Conservation (phyloP, 495 filamentous ascomycete genomes). For the Tirmania nivea region DNA sequence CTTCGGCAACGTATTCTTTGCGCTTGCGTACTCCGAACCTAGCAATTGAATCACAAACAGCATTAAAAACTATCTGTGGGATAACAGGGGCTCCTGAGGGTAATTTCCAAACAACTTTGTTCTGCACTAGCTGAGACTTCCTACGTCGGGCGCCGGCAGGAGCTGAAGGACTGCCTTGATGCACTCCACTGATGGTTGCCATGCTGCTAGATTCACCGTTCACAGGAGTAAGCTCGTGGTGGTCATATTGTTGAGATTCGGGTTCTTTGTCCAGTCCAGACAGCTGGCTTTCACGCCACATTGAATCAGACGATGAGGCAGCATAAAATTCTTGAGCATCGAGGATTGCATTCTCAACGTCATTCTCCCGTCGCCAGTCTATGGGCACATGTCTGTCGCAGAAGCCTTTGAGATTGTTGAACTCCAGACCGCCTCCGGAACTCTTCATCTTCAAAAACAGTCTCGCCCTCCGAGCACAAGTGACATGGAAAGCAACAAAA, state of each 20-base stretch:
- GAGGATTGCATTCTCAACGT: conserved; percentile 32
- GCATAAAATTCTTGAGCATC: conserved; percentile 22
- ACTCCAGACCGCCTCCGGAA: conserved; percentile 59
- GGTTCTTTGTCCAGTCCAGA: background rate
- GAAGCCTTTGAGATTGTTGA: conserved; percentile 76
- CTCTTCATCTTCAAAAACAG: conserved; percentile 91
- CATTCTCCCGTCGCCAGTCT: conserved; percentile 73
- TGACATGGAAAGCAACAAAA: conserved; percentile 96
- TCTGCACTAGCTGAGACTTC: conserved; percentile 26
- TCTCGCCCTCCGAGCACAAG: conserved; percentile 69
- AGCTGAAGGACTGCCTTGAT: background rate
- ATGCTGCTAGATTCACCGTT: background rate
- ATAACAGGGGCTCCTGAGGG: conserved; percentile 91
- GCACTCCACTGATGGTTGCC: background rate
- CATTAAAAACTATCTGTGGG: conserved; percentile 59
- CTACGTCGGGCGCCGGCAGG: background rate
- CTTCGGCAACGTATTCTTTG: conserved; percentile 78
- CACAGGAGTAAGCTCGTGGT: background rate
- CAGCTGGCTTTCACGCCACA: background rate
- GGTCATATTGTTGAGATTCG: background rate
- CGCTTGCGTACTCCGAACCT: conserved; percentile 65
- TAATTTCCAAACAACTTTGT: conserved; percentile 67
- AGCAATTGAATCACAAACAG: conserved; percentile 54
- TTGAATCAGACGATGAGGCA: background rate
- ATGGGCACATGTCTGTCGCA: conserved; percentile 89